Conservation (phyloP, 169 alveolate genomes). For the Plasmodium yoelii region DNA sequence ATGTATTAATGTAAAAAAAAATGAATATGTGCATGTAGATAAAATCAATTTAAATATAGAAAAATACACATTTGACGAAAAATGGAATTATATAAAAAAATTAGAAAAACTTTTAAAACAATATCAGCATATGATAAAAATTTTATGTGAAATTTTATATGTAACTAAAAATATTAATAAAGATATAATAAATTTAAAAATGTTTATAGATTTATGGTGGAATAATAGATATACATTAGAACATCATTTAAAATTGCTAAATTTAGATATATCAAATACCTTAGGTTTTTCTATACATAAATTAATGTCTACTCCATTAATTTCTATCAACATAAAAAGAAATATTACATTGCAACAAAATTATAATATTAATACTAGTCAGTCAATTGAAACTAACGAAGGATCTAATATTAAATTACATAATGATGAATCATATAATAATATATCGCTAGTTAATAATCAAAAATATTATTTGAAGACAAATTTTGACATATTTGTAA, state of each 20-base stretch:
- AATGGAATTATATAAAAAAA: conserved; percentile 74
- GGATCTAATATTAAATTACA: background rate
- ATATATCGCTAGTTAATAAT: conserved; percentile 47
- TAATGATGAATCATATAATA: conserved; percentile 7
- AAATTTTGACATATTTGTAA: conserved; percentile 73
- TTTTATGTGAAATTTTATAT: conserved; percentile 72
- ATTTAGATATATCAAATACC: conserved; percentile 52
- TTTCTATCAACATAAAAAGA: conserved; percentile 32
- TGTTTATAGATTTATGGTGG: conserved; percentile 74
- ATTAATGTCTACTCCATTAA: conserved; percentile 67
- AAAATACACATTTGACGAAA: conserved; percentile 37
- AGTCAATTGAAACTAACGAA: background rate
- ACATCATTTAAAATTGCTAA: conserved; percentile 68
- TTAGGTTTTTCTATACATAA: conserved; percentile 72
- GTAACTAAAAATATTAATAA: conserved; percentile 59
- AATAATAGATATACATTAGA: conserved; percentile 71
- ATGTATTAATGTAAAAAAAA: conserved; percentile 25
- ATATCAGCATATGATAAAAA: conserved; percentile 74
- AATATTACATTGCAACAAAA: background rate
- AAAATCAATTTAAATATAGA: conserved; percentile 70
- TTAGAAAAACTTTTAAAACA: conserved; percentile 69
- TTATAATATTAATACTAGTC: background rate
- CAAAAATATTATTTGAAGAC: conserved; percentile 56
- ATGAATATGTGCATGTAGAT: conserved; percentile 73
- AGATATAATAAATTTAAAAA: conserved; percentile 38